phyloP scores from a whole-genome alignment of 768 basidiomycete genomes.

The Aureoboletus auriporus region DNA sequence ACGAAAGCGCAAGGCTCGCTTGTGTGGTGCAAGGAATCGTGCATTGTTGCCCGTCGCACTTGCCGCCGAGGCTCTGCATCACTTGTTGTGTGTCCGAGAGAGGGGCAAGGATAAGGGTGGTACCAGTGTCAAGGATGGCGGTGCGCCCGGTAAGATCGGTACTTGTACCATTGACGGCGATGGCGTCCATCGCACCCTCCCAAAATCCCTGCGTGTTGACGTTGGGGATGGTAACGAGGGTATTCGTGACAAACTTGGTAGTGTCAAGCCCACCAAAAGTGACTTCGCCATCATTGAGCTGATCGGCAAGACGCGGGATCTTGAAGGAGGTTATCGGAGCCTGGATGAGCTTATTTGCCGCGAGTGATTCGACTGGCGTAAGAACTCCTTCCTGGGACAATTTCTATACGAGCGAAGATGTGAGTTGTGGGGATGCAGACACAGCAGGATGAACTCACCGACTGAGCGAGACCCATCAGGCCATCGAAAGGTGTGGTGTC shows the following conservation, averaged over 20 bases:
- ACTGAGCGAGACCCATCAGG: conserved; percentile 73
- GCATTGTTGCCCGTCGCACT: conserved; percentile 46
- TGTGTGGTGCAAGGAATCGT: conserved; percentile 63
- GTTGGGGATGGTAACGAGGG: conserved; percentile 58
- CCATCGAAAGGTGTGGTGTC: conserved; percentile 58
- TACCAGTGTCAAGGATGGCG: conserved; percentile 58
- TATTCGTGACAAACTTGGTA: conserved; percentile 59
- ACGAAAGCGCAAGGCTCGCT: conserved; percentile 49
- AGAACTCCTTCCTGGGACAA: conserved; percentile 61
- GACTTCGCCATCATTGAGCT: conserved; percentile 65
- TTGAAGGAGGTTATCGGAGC: conserved; percentile 75
- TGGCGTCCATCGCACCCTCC: conserved; percentile 62
- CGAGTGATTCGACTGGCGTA: conserved; percentile 74
- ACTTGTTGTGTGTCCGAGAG: conserved; percentile 50
- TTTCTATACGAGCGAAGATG: conserved; percentile 27
- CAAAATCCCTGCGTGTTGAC: conserved; percentile 73
- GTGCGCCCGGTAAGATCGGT: conserved; percentile 56
- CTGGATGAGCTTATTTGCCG: conserved; percentile 49
- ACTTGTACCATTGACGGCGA: conserved; percentile 55
- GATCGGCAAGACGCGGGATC: conserved; percentile 69
- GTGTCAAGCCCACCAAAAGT: conserved; percentile 77
- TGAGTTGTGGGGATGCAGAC: background rate
- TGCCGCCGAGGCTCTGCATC: conserved; percentile 56
- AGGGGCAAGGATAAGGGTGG: conserved; percentile 42
- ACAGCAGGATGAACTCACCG: conserved; percentile 39